These are phyloP conservation scores for Phanerochaete carnosa DNA, from an alignment of 768 basidiomycete species.

Conservation along the genomic window DNA sequence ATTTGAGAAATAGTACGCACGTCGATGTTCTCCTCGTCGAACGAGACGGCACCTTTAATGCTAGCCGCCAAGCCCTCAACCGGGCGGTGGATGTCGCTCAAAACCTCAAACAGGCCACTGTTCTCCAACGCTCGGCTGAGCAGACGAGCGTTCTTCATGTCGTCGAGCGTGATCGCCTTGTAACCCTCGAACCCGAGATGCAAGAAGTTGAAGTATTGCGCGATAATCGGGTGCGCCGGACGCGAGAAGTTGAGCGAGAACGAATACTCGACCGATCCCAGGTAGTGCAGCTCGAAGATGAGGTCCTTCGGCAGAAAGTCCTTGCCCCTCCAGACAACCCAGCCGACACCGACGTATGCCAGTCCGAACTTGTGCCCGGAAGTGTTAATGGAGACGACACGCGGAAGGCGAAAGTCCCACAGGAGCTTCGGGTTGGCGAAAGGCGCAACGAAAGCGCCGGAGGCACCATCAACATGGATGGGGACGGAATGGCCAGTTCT, in stretches of 20 bases:
- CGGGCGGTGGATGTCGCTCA: constrained; percentile 54
- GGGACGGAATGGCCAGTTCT: constrained; percentile 42
- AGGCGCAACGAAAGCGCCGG: constrained; percentile 61
- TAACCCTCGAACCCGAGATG: constrained; percentile 59
- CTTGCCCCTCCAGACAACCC: constrained; percentile 60
- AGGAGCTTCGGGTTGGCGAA: constrained; percentile 50
- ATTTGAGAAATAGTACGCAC: constrained; percentile 33
- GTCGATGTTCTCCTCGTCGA: constrained; percentile 55
- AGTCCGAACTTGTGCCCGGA: constrained; percentile 62
- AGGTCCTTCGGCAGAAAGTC: constrained; percentile 62
- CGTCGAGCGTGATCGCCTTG: constrained; percentile 41
- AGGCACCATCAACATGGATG: constrained; percentile 50
- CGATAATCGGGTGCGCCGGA: constrained; percentile 58
- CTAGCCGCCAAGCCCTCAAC: constrained; percentile 23
- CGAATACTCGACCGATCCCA: constrained; percentile 66
- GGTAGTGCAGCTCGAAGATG: constrained; percentile 59
- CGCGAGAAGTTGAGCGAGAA: constrained; percentile 64
- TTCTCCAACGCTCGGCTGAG: constrained; percentile 60
- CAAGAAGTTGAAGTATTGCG: constrained; percentile 62
- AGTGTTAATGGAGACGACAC: constrained; percentile 57
- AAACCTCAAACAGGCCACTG: constrained; percentile 47
- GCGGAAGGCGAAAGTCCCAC: constrained; percentile 61
- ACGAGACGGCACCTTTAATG: constrained; percentile 30
- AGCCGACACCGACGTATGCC: constrained; percentile 57
- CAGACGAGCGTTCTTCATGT: constrained; percentile 62